Conservation (phyloP, 805 yeast genomes). For the Candida tibetensis region DNA sequence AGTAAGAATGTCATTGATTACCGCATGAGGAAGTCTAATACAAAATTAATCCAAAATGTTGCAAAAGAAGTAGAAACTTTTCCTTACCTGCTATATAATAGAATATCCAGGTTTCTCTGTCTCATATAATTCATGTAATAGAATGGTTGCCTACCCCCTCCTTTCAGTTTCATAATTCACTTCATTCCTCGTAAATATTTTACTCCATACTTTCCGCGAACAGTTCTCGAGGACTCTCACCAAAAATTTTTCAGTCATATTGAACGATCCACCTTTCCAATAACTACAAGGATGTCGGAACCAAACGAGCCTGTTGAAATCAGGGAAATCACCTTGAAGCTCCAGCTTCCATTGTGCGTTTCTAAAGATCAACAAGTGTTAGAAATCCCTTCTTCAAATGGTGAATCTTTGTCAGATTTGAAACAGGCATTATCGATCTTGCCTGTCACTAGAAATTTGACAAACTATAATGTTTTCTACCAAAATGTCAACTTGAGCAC, state of each 20-base stretch:
- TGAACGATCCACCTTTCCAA: background rate
- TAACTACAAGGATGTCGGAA: background rate
- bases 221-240: background rate
- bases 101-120: too few species aligned
- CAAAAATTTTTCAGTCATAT: background rate
- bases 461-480: constrained; percentile 52
- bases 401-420: constrained; percentile 56
- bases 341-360: constrained; percentile 18
- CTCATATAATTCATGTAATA: too few species aligned
- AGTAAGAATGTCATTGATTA: too few species aligned
- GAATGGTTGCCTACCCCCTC: too few species aligned
- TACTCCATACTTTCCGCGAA: too few species aligned
- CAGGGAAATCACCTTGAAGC: constrained; percentile 20
- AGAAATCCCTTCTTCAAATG: constrained; percentile 30
- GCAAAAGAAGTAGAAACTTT: too few species aligned
- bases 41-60: too few species aligned
- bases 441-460: constrained; percentile 55
- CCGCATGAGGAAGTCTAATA: too few species aligned
- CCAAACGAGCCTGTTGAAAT: constrained; percentile 13
- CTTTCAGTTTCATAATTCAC: too few species aligned
- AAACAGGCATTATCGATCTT: constrained; percentile 56
- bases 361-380: constrained; percentile 19
- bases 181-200: too few species aligned
- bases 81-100: too few species aligned
- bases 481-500: constrained; percentile 33